Percentiles rank a stretch among this genome's conserved stretches.
These are phyloP conservation scores for Phyllosticta paracitricarpa DNA, from an alignment of 2,329 filamentous ascomycete species.

Conservation along the genomic window DNA sequence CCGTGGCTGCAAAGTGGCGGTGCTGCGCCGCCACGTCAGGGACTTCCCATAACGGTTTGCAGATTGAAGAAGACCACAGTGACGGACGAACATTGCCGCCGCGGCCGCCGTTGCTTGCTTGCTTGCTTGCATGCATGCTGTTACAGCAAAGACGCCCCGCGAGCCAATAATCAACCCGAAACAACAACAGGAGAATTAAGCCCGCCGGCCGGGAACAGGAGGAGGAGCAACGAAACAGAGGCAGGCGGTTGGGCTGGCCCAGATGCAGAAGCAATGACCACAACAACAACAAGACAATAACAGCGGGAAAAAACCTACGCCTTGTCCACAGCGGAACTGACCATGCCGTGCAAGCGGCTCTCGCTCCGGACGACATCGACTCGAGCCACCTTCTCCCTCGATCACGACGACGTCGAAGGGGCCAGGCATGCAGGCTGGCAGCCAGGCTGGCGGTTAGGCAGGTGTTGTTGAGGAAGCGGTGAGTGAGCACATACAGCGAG, in stretches of 20 bases:
- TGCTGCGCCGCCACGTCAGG: neutral
- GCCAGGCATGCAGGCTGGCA: neutral
- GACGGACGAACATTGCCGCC: neutral
- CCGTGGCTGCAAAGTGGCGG: neutral
- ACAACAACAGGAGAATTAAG: neutral
- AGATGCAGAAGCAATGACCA: neutral
- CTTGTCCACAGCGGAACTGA: neutral
- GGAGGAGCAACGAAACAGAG: neutral
- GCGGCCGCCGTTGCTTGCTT: no score
- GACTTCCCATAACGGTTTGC: neutral
- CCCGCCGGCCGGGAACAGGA: neutral
- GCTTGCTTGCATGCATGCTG: neutral
- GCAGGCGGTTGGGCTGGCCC: neutral
- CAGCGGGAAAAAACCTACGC: neutral
- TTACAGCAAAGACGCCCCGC: neutral
- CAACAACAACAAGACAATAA: neutral
- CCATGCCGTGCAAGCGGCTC: neutral
- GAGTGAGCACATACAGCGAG: neutral
- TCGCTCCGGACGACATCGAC: neutral
- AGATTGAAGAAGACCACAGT: neutral
- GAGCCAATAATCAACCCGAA: neutral
- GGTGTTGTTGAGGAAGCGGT: neutral
- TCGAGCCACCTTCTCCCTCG: neutral
- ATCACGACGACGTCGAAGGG: neutral
- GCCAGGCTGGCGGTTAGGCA: neutral